Evolutionary conservation across 2,329 filamentous ascomycete genomes (phyloP), one percentile per base, ranked within the genome.

Genomic region (Podosphaera xanthii): DNA sequence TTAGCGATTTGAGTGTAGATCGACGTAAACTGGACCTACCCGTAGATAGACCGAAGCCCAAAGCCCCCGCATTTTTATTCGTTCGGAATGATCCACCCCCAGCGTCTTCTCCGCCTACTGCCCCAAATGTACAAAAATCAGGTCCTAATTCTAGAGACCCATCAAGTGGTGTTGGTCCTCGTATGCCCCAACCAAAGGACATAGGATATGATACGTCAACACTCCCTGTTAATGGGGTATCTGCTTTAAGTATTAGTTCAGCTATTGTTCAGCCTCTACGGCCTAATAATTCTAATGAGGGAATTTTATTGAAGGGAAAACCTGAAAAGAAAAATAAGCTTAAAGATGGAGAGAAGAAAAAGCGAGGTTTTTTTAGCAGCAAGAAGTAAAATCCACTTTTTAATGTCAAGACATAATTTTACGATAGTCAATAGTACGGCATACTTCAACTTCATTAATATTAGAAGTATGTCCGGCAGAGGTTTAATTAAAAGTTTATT

Each of bases 31-130:
- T 98, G 14, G 83, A 88, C 65, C 79, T 98, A 4, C 92, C 91
- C 0, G 76, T 83, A 60, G 89, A 96, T 62, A 77, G 83, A 46
- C 87, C 88, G 2, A 82, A 83, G 66, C 84, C 82, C n/a, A 83
- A 84, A 62, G 86, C 90, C 0, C 92, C 92, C 0, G 83, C 83
- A 4, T 87, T 95, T 72, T 73, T 98, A 8, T 92, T 92, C 65
- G 88, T 94, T 70, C 80, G 82, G 3, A 80, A 83, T 0, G 72
- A 76, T 2, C 77, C 77, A 8, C 75, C 75, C 5, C 75, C 75
- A 14, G 71, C 58, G 70, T 12, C 73, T 52, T 62, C 65, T 34
- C 62, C 70, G 61, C 63, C 62, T 14, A 62, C 58, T 58, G 56
- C 63, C 42, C 40, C 59, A 14, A 30, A 53, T 56, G n/a, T 62